Percentiles rank a stretch among this genome's conserved stretches.
Evolutionary conservation across 106 monocot genomes (phyloP).

Genomic region (Apostasia shenzhenica): DNA sequence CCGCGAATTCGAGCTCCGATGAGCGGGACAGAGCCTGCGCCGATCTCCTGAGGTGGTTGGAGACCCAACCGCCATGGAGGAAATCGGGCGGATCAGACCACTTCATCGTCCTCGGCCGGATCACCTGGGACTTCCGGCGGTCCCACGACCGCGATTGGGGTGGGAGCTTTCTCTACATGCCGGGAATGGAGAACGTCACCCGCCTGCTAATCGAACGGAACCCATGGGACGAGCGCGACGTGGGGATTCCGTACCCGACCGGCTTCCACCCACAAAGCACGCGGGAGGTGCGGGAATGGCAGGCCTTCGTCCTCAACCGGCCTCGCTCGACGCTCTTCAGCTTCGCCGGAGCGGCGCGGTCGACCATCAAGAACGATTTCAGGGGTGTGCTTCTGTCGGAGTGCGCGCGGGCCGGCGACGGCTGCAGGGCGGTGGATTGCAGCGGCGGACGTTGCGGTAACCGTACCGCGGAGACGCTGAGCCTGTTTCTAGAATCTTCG

Average conservation of each 20-base stretch:
- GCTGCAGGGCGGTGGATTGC: constrained; percentile 66
- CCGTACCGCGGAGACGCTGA: constrained; percentile 37
- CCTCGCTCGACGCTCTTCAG: constrained; percentile 41
- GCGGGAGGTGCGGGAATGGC: constrained; percentile 52
- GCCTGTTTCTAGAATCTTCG: constrained; percentile 54
- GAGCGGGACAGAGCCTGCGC: constrained; percentile 19
- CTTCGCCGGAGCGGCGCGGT: constrained; percentile 72
- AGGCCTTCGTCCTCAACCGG: constrained; percentile 36
- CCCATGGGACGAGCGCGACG: constrained; percentile 65
- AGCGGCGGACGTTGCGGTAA: constrained; percentile 37
- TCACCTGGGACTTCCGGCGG: constrained; percentile 35
- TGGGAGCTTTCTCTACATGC: constrained; percentile 63
- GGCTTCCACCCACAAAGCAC: constrained; percentile 73
- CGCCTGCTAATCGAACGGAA: constrained; percentile 78
- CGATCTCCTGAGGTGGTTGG: constrained; percentile 16
- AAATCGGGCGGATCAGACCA: constrained; percentile 16
- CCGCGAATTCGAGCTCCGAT: constrained; percentile 22
- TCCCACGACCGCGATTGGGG: constrained; percentile 65
- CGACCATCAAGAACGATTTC: constrained; percentile 54
- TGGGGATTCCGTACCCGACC: constrained; percentile 89
- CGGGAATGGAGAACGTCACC: constrained; percentile 68
- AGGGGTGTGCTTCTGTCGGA: constrained; percentile 35
- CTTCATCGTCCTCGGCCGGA: constrained; percentile 22
- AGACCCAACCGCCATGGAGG: constrained; percentile 12
- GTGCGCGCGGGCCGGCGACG: constrained; percentile 27